A percentile compares a stretch with the other conserved stretches of the same genome.
Evolutionary conservation across 2,329 filamentous ascomycete genomes (phyloP).

Genomic region (Corinectria fuckeliana): DNA sequence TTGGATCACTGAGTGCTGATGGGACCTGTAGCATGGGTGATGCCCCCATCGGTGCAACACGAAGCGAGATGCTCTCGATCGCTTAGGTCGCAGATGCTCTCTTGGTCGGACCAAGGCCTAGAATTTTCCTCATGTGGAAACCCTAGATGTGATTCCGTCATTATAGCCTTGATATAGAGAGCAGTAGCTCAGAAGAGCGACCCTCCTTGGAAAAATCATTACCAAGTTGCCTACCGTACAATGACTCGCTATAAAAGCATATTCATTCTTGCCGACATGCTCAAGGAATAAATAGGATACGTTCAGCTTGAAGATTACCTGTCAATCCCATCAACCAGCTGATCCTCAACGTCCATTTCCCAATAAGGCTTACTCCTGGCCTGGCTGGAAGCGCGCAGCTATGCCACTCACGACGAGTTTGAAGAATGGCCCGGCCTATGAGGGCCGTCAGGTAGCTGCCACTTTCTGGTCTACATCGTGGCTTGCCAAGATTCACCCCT

Average conservation of each 20-base stretch:
- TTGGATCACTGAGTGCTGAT: neutral
- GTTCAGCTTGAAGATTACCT: neutral
- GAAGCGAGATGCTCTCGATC: neutral
- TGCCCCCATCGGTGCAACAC: neutral
- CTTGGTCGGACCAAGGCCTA: neutral
- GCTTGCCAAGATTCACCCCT: conserved; percentile 40
- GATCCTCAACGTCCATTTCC: neutral
- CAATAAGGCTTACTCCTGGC: neutral
- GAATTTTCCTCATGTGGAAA: conserved; percentile 10
- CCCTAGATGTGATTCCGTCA: conserved; percentile 11
- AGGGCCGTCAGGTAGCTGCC: neutral
- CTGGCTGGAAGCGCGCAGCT: neutral
- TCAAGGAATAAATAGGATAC: neutral
- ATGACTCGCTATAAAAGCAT: neutral
- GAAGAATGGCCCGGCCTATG: neutral
- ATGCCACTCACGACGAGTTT: conserved; percentile 23
- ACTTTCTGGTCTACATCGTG: conserved; percentile 33
- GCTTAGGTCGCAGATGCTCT: neutral
- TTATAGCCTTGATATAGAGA: conserved; percentile 12
- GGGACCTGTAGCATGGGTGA: neutral
- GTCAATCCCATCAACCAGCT: neutral
- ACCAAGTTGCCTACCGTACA: neutral
- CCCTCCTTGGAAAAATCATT: neutral
- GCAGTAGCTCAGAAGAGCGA: neutral
- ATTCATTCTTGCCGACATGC: too few species aligned